phyloP scores from a whole-genome alignment of 2,329 filamentous ascomycete genomes.

The Cryphonectria carpinicola region DNA sequence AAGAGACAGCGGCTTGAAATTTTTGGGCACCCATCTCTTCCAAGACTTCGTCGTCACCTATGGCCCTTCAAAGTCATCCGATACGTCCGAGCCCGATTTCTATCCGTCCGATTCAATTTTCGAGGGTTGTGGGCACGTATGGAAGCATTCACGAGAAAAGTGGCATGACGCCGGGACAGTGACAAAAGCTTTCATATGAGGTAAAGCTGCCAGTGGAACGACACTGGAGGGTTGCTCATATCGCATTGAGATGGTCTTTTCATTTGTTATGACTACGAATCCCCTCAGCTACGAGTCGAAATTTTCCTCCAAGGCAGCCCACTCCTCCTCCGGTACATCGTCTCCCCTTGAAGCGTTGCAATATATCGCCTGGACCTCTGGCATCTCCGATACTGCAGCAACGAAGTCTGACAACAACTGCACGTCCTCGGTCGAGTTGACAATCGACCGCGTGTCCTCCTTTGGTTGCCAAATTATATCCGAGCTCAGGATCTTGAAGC shows the following conservation, averaged over 20 bases:
- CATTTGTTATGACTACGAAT: not conserved
- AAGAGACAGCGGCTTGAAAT: not conserved
- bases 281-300: slow-evolving; percentile 46
- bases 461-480: slow-evolving; percentile 88
- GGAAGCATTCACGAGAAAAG: not conserved
- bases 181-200: not conserved
- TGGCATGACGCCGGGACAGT: not conserved
- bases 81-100: not conserved
- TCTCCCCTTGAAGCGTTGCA: slow-evolving; percentile 64
- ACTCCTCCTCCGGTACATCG: slow-evolving; percentile 53
- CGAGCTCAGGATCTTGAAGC: slow-evolving; percentile 69
- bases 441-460: slow-evolving; percentile 71
- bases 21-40: not conserved
- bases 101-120: not conserved
- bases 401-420: slow-evolving; percentile 63
- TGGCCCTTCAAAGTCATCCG: not conserved
- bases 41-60: not conserved
- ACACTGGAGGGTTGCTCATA: not conserved
- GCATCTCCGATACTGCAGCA: slow-evolving; percentile 64
- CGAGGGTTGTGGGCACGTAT: not conserved
- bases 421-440: slow-evolving; percentile 61
- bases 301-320: slow-evolving; percentile 57
- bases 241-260: slow-evolving; percentile 1
- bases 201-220: not conserved
- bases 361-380: slow-evolving; percentile 79